Base-by-base conservation (phyloP, 768 basidiomycete genomes). In the Auricularia sp. region DNA sequence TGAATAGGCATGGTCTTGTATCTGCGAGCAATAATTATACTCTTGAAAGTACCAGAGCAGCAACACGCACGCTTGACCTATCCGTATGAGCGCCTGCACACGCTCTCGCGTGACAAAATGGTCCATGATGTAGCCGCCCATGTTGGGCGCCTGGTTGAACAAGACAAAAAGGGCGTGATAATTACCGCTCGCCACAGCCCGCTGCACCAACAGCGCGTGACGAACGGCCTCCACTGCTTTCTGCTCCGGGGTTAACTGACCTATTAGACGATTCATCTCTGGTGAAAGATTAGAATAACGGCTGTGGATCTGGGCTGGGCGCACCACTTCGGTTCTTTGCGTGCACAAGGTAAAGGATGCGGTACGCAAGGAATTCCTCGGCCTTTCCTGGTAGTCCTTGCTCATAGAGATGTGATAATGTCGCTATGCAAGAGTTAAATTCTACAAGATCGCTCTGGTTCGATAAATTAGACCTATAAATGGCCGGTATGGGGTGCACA, bases 41-140 rank as follows among this genome's bases (percentile, higher is more conserved):
- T 60, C 61, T 43, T 66, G 53, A 64, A 23, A 47, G 33, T 16
- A 29, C 33, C 60, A 33, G 5, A 29, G 16, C 62, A 1, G 42
- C 53, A 29, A 59, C 34, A 83, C 95, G 71, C 70, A 98, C 97
- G 91, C 90, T 83, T 90, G 97, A 36, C 91, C 84, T 78, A 99
- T 95, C 68, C 90, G 85, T 72, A 93, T 84, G 66, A 99, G 74
- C 1, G 93, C 94, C 65, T 85, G 84, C 64, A 89, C 83, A 65
- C 97, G 80, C 77, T 98, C 97, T 70, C 97, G 83, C 71, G 87
- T 85, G 71, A 98, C 89, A 74, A 98, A 98, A 74, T 98, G 94
- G 76, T 98, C 97, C 92, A 99, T 97, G 71, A 99, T 93, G 75
- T 98, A 98, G 63, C 85, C 94, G 44, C 93, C 93, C 97, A 98